phyloP scores from a whole-genome alignment of 2,329 filamentous ascomycete genomes.

The Pseudogymnoascus sp. region DNA sequence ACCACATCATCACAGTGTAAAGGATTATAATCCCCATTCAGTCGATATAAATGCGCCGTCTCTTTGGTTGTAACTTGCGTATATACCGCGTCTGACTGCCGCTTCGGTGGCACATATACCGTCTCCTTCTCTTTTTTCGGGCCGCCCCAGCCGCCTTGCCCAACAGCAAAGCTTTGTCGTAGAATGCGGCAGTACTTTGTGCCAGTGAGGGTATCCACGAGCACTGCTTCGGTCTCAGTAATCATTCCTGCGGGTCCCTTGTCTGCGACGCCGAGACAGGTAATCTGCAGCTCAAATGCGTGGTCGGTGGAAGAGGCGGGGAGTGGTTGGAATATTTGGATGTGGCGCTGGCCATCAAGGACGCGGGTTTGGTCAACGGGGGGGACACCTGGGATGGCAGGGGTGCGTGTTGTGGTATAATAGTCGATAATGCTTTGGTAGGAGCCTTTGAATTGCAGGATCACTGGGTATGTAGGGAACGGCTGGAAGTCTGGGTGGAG shows the following conservation, averaged over 20 bases:
- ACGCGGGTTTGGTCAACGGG: slow-evolving; percentile 37
- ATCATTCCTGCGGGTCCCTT: slow-evolving; percentile 39
- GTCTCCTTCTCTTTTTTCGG: slow-evolving; percentile 36
- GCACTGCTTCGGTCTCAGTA: slow-evolving; percentile 35
- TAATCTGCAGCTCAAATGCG: slow-evolving; percentile 36
- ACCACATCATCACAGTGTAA: slow-evolving; percentile 41
- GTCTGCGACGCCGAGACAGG: slow-evolving; percentile 41
- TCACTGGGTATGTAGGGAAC: slow-evolving; percentile 33
- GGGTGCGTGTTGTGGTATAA: slow-evolving; percentile 32
- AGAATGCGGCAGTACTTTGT: slow-evolving; percentile 36
- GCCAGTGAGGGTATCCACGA: slow-evolving; percentile 36
- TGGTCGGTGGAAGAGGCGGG: slow-evolving; percentile 33
- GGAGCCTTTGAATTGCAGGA: slow-evolving; percentile 39
- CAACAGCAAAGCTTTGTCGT: slow-evolving; percentile 39
- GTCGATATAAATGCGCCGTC: slow-evolving; percentile 37
- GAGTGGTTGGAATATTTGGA: slow-evolving; percentile 35
- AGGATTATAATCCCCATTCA: slow-evolving; percentile 46
- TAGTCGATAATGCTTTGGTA: slow-evolving; percentile 41
- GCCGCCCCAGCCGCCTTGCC: slow-evolving; percentile 41
- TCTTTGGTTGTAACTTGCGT: slow-evolving; percentile 36
- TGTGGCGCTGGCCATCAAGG: slow-evolving; percentile 39
- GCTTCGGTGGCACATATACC: slow-evolving; percentile 29
- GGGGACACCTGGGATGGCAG: slow-evolving; percentile 35
- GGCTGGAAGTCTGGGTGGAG: neutral
- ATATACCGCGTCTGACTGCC: slow-evolving; percentile 35